Base-by-base conservation (phyloP, 306 rosid genomes). In the Astragalus membranaceus region DNA sequence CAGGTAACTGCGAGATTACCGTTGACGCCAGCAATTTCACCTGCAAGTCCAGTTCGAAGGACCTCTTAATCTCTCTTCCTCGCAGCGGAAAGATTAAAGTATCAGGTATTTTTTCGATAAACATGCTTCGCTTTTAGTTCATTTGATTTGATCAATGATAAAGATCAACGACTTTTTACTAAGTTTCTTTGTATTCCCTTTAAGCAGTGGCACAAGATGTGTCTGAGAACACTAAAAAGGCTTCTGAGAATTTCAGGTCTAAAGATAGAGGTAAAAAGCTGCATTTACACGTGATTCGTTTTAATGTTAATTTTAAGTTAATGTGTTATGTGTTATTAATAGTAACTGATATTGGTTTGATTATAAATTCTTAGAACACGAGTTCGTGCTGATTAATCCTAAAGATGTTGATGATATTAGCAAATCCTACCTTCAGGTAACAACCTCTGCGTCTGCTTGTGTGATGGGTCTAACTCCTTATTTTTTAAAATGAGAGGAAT, bases 391-490 rank as follows among this genome's bases (percentile, higher is more conserved):
- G 37, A 75, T 82, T 73, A 92, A 82, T 86, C 96, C 98, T 26
- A 89, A 89, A 55, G 89, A 89, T 76, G 69, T 46, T 29, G 85
- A 83, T 35, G 44, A 44, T 43, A 30, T 52, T 58, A 65, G 64
- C 77, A 88, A 83, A 70, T 75, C 80, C 33, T 79, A 86, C 80
- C 87, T 89, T 57, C 89, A 89, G 96, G 98, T 92, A 74, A 64
- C 57, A 23, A 15, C 11, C 32, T 15, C 6, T 55, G 42, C 5
- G 51, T 7, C 29, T 41, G 46, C 6, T 30, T 30, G 52, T 4
- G 10, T 75, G 14, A 50, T 4, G 42, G 15, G 3, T 30, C 13
- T 53, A 50, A 36, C 69, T 65, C 72, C 47, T 11, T 16, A 26
- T 70, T 46, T 47, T 66, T 26, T 9, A 48, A 39, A 29, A 46